These are phyloP conservation scores for Penicillium lividum DNA, from an alignment of 495 filamentous ascomycete species.

Conservation along the genomic window DNA sequence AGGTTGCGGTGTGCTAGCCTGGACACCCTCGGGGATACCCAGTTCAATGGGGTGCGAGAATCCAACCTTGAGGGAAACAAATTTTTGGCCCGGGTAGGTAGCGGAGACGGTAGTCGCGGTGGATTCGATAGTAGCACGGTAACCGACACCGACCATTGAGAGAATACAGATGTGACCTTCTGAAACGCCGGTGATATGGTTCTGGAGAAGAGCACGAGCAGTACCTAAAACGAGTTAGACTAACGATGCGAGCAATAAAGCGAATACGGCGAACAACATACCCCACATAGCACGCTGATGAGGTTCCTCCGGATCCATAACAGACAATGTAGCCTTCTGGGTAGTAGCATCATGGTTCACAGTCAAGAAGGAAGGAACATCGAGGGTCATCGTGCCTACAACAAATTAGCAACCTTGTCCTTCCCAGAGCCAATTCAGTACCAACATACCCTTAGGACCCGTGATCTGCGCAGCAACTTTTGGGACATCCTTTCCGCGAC, in stretches of 20 bases:
- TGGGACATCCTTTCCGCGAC: conserved; percentile 53
- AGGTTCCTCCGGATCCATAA: conserved; percentile 61
- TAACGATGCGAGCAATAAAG: neutral
- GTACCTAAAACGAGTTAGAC: conserved; percentile 59
- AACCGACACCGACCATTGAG: conserved; percentile 93
- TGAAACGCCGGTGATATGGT: conserved; percentile 87
- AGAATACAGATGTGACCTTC: conserved; percentile 95
- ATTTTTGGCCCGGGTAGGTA: conserved; percentile 77
- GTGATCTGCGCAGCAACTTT: conserved; percentile 63
- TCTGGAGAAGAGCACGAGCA: conserved; percentile 82
- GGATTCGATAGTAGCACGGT: conserved; percentile 80
- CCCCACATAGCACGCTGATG: conserved; percentile 98
- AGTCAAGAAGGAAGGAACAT: conserved; percentile 70
- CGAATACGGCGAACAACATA: conserved; percentile 45
- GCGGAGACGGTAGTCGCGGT: conserved; percentile 66
- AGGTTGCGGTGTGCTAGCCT: conserved; percentile 87
- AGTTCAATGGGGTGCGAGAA: conserved; percentile 95
- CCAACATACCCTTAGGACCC: conserved; percentile 68
- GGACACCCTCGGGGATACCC: conserved; percentile 76
- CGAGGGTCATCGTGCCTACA: conserved; percentile 68
- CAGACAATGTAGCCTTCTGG: conserved; percentile 62
- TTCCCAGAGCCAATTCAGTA: neutral
- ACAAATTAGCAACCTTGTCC: conserved; percentile 5
- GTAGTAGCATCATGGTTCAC: conserved; percentile 62
- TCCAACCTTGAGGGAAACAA: conserved; percentile 90